These are phyloP conservation scores for Macrophomina tecta DNA, from an alignment of 2,329 filamentous ascomycete genomes.

Conservation along the genomic window DNA sequence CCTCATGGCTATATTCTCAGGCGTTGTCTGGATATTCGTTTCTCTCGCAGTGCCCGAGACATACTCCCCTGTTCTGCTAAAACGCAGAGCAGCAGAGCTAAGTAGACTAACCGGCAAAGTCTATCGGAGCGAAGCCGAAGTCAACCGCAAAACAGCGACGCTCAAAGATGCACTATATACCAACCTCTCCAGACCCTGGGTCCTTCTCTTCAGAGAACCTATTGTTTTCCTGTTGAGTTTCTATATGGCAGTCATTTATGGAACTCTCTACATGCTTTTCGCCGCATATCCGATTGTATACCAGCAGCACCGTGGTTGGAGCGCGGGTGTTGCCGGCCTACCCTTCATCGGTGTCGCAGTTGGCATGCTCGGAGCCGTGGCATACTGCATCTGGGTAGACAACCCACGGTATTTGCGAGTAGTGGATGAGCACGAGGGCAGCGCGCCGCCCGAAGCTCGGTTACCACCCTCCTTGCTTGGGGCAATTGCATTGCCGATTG, in stretches of 20 bases:
- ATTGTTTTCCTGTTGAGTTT: constrained; percentile 69
- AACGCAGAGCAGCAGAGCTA: constrained; percentile 54
- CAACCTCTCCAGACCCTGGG: constrained; percentile 68
- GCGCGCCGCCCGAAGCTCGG: constrained; percentile 71
- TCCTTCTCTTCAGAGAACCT: constrained; percentile 72
- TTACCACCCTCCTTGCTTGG: constrained; percentile 84
- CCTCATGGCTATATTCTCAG: constrained; percentile 46
- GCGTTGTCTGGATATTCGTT: constrained; percentile 40
- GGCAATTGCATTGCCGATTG: constrained; percentile 74
- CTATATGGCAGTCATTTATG: constrained; percentile 68
- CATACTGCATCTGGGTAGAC: constrained; percentile 52
- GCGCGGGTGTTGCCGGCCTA: constrained; percentile 44
- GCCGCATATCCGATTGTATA: constrained; percentile 66
- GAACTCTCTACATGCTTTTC: constrained; percentile 58
- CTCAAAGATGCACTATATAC: constrained; percentile 59
- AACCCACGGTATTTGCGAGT: constrained; percentile 45
- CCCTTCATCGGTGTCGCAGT: constrained; percentile 72
- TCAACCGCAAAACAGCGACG: constrained; percentile 51
- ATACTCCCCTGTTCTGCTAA: constrained; percentile 59
- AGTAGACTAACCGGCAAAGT: constrained; percentile 57
- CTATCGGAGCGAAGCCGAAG: constrained; percentile 51
- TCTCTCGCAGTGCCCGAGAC: constrained; percentile 45
- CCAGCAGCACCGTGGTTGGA: constrained; percentile 52
- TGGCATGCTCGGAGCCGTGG: constrained; percentile 67
- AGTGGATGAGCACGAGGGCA: constrained; percentile 56